Evolutionary conservation across 345 rosid species (phyloP), one percentile per base, ranked within the genome.

Genomic region (Moricandia arvensis): DNA sequence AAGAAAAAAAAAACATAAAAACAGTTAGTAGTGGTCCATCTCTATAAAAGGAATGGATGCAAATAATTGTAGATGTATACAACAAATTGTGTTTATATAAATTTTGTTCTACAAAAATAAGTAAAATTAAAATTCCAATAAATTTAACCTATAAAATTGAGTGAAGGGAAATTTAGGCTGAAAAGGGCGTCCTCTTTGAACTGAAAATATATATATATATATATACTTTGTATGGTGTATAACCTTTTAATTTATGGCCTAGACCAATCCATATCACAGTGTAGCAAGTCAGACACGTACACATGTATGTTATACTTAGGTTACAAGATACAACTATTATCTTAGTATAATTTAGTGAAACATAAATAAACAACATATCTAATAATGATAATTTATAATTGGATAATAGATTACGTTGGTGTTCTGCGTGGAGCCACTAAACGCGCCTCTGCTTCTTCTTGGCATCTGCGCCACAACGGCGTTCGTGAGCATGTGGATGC

Each of bases 401-500:
- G 38, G 17, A 5, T 75, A 11, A 53, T 66, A 93, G 98, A 74
- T 93, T 12, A 88, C 98, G 0, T 4, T 81, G 24, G 69, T 88
- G 11, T 91, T 93, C 80, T 85, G 97, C 60, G 90, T 96, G 5
- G 98, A 94, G 53, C 97, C 97, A 0, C 68, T 94, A 68, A 94
- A 86, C 34, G 93, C 95, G 18, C 91, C 93, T 0, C 69, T 90
- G 15, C 85, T 94, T 18, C 88, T 94, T 0, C 87, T 94, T 1
- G 98, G 98, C 11, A 86, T 94, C 60, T 91, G 97, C 61, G 91
- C 72, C 30, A 94, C 98, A 60, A 87, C 97, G 1, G 88, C 90
- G 7, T 94, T 94, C 30, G 90, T 90, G 62, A 94, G 98, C 83
- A 94, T 94, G 98, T 94, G 98, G 97, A 88, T 94, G 89, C 98